Evolutionary conservation across 371 early-diverging fungal species (phyloP).

Genomic region (Batkoa obscura): DNA sequence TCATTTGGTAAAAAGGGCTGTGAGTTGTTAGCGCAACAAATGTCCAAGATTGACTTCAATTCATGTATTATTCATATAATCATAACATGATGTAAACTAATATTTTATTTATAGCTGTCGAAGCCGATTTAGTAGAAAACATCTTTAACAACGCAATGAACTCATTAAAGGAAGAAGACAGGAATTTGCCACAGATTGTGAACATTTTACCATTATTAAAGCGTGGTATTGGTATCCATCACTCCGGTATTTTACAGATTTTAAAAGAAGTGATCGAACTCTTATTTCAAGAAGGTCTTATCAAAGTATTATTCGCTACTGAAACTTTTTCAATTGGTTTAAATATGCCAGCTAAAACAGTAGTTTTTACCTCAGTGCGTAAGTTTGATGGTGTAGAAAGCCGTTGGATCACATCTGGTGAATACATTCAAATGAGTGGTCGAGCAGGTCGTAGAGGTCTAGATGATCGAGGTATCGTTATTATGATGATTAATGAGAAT

Average conservation of each 20-base stretch:
- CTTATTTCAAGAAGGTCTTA: constrained; percentile 94
- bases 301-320: constrained; percentile 99
- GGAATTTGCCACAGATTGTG: constrained; percentile 84
- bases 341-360: constrained; percentile 99
- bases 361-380: constrained; percentile 92
- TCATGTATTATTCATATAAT: constrained; percentile 19
- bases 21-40: constrained; percentile 78
- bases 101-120: constrained; percentile 13
- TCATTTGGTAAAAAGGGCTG: constrained; percentile 96
- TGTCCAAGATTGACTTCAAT: constrained; percentile 91
- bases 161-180: constrained; percentile 84
- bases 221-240: constrained; percentile 99
- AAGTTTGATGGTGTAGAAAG: constrained; percentile 92
- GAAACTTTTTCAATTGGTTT: constrained; percentile 99
- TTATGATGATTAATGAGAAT: constrained; percentile 92
- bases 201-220: constrained; percentile 84
- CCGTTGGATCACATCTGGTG: constrained; percentile 88
- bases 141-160: constrained; percentile 91
- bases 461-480: constrained; percentile 97
- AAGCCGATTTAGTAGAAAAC: constrained; percentile 71
- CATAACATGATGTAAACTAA: not conserved
- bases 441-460: constrained; percentile 96
- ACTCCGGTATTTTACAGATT: constrained; percentile 97
- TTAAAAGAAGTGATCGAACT: constrained; percentile 99
- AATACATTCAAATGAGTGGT: constrained; percentile 99